Base-by-base conservation (phyloP, 140 eudicot genomes). In the Eryngium alpinum region DNA sequence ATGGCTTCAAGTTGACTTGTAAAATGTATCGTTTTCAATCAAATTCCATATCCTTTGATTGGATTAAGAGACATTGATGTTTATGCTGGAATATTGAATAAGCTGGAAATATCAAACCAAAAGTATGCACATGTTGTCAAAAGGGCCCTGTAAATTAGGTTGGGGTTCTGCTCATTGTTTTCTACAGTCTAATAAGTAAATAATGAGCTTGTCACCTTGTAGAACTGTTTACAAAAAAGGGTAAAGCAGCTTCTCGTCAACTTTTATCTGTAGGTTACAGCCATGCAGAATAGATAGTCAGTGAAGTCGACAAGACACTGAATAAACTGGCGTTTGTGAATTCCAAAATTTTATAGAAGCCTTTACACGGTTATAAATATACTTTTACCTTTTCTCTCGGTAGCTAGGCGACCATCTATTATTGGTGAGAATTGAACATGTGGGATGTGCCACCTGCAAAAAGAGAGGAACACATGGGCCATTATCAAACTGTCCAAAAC, bases 1-100 rank as follows among this genome's bases (percentile, higher is more conserved):
- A 67, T 67, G 73, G 43, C 43, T 67, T 65, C 25, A 65, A 65
- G n/a, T 65, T 65, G 72, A 65, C 34, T 25, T n/a, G 34, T 65
- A 25, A 65, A 63, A 65, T 65, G 72, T 33, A 65, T 65, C 15
- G 34, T 65, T 65, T 65, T 33, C n/a, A 65, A 32, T 65, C 72
- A 32, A 65, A 27, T 65, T 65, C 34, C 72, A 27, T 32, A 18
- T 65, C 72, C 72, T 63, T 63, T 28, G 70, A 63, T 63, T 63
- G 70, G 70, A n/a, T n/a, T 63, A 63, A 63, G 70, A 22, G 70
- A 22, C 5, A 9, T 63, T 63, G 70, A 63, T 63, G 29, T 63
- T 24, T 63, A n/a, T n/a, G 70, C 28, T 31, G 32, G 31, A 63
- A 63, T 13, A 22, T 63, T 63, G 70, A 13, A n/a, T 63, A 16